Base-by-base conservation (phyloP, 306 rosid species). In the Rosa chinensis region DNA sequence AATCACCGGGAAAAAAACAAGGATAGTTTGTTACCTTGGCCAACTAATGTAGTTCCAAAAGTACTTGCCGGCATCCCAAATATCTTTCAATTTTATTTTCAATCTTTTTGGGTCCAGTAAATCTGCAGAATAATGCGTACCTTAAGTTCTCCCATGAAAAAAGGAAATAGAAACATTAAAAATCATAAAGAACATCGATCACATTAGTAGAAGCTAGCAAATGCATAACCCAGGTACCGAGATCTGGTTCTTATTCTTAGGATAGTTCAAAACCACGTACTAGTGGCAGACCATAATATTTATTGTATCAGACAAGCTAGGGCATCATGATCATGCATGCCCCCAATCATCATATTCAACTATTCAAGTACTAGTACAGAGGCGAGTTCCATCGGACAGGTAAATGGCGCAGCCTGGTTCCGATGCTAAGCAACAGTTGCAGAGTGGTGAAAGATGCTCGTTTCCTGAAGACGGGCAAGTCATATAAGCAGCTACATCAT, bases 371-470 rank as follows among this genome's bases (percentile, higher is more conserved):
- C 3, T 62, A 14, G 70, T 32, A 64, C 70, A 64, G 43, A 64
- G 3, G 44, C 17, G n/a, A 56, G 88, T 77, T 77, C 86, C 89
- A 74, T 88, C 81, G 2, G 35, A 13, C 0, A 12, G 5, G 67
- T 82, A 85, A 58, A 88, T 21, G 48, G 72, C 44, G 52, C 89
- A 85, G 6, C 89, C 89, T 0, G 14, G 17, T 11, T 18, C 47
- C 20, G 74, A 12, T 18, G 87, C 88, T 21, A 83, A 47, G 74
- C 89, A 88, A 16, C 89, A 88, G 43, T 84, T 86, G 82, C 89
- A 88, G n/a, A 6, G 0, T 35, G 91, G 86, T 20, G 14, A 2
- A 70, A 84, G 88, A 3, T 77, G 89, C 32, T 79, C 2, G 32
- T 79, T 47, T 9, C 87, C 91, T 4, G 89, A 70, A 23, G 86